Conservation (phyloP, 805 yeast genomes). For the Monosporozyma servazzii region DNA sequence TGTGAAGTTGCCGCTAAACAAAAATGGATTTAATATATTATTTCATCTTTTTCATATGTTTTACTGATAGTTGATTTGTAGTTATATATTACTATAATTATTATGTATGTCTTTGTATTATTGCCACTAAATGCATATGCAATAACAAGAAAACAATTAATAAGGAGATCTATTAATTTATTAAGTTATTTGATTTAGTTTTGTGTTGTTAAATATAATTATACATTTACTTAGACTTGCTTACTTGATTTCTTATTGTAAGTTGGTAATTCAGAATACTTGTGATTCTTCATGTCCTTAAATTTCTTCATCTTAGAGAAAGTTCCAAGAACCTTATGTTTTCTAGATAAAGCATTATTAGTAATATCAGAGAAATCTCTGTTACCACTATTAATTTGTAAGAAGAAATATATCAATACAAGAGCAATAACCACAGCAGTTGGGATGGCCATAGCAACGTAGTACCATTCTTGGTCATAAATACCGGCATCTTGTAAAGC, state of each 20-base stretch:
- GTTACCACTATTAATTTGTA: constrained; percentile 45
- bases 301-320: constrained; percentile 29
- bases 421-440: constrained; percentile 52
- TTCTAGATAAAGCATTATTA: constrained; percentile 27
- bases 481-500: constrained; percentile 38
- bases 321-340: constrained; percentile 34
- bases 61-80: not conserved
- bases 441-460: constrained; percentile 61
- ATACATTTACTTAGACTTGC: constrained; percentile 7
- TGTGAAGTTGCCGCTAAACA: constrained; percentile 31
- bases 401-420: constrained; percentile 55
- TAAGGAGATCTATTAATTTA: not conserved
- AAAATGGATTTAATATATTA: constrained; percentile 23
- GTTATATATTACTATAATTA: not conserved
- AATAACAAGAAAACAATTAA: not conserved
- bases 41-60: not conserved
- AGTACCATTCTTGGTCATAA: constrained; percentile 42
- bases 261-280: constrained; percentile 35
- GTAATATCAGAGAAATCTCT: constrained; percentile 43
- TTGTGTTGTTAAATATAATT: not conserved
- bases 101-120: not conserved
- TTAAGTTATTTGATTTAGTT: not conserved
- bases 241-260: constrained; percentile 24
- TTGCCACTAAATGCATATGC: not conserved
- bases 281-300: constrained; percentile 29